A percentile compares a stretch with the other conserved stretches of the same genome.
Conservation (phyloP, 2,329 filamentous ascomycete species). For the Venturia carpophila region DNA sequence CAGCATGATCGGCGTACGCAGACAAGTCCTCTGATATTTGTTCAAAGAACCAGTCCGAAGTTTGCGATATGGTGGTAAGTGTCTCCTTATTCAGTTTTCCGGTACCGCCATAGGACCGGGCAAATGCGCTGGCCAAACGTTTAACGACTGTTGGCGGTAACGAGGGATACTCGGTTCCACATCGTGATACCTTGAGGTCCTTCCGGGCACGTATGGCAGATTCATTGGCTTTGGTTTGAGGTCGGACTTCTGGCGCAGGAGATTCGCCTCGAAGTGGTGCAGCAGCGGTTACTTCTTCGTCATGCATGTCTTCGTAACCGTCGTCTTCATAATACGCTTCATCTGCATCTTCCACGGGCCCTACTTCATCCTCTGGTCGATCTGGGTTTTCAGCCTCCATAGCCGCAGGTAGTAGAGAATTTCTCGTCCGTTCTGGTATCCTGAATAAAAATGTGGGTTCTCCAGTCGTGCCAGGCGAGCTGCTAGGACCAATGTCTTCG, state of each 20-base stretch:
- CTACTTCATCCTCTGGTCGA: constrained; percentile 25
- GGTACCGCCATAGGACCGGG: constrained; percentile 55
- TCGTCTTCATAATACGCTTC: constrained; percentile 28
- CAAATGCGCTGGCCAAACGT: constrained; percentile 60
- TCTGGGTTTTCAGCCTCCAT: constrained; percentile 14
- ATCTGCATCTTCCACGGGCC: constrained; percentile 28
- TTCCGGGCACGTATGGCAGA: constrained; percentile 30
- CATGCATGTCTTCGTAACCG: constrained; percentile 16
- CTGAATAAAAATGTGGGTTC: constrained; percentile 19
- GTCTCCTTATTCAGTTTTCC: constrained; percentile 69
- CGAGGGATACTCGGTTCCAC: constrained; percentile 68
- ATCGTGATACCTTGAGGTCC: constrained; percentile 54
- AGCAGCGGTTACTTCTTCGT: constrained; percentile 8
- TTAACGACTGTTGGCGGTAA: constrained; percentile 69
- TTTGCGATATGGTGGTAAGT: constrained; percentile 65
- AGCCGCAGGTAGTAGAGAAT: constrained; percentile 27
- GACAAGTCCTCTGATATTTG: constrained; percentile 73
- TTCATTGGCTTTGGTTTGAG: constrained; percentile 22
- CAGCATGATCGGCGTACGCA: constrained; percentile 73
- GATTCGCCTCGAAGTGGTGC: constrained; percentile 12
- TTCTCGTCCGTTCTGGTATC: constrained; percentile 16
- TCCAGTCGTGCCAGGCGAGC: constrained; percentile 15
- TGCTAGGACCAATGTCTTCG: constrained; percentile 7
- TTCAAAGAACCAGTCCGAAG: constrained; percentile 88
- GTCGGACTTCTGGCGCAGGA: constrained; percentile 16